These are phyloP conservation scores for Trichosporon faecale DNA, from an alignment of 1,284 basidiomycete genomes.

Conservation along the genomic window DNA sequence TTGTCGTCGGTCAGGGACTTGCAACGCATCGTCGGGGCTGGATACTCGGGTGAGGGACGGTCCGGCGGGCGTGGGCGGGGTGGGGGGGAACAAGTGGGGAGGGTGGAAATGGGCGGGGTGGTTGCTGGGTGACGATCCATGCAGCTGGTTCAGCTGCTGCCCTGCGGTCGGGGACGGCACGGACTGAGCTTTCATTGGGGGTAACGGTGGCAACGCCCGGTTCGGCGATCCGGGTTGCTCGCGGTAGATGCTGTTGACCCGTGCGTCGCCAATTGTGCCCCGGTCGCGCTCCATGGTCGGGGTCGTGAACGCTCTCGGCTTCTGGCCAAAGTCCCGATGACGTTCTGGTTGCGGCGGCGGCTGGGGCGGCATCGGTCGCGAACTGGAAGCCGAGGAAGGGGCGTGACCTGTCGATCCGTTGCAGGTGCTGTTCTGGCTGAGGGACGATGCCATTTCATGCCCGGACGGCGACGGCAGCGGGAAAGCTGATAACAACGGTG, in stretches of 20 bases:
- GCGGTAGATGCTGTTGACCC: not conserved
- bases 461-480: not conserved
- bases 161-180: conserved; percentile 13
- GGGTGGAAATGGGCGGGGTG: conserved; percentile 17
- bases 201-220: conserved; percentile 39
- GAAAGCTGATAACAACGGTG: not conserved
- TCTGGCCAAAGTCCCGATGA: conserved; percentile 26
- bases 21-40: conserved; percentile 40
- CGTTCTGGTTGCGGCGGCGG: conserved; percentile 48
- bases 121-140: conserved; percentile 5
- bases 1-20: conserved; percentile 15
- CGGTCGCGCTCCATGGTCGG: conserved; percentile 21
- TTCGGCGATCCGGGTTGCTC: conserved; percentile 32
- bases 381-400: not conserved
- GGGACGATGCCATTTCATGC: not conserved
- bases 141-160: conserved; percentile 13
- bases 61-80: conserved; percentile 11
- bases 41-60: conserved; percentile 23
- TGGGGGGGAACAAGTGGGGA: conserved; percentile 20
- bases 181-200: conserved; percentile 23
- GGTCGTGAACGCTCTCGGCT: conserved; percentile 36
- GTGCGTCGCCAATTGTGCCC: not conserved
- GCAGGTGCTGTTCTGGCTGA: not conserved
- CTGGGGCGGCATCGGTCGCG: conserved; percentile 31
- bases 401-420: not conserved